Evolutionary conservation across 441 rosid species (phyloP).

Genomic region (Hura crepitans): DNA sequence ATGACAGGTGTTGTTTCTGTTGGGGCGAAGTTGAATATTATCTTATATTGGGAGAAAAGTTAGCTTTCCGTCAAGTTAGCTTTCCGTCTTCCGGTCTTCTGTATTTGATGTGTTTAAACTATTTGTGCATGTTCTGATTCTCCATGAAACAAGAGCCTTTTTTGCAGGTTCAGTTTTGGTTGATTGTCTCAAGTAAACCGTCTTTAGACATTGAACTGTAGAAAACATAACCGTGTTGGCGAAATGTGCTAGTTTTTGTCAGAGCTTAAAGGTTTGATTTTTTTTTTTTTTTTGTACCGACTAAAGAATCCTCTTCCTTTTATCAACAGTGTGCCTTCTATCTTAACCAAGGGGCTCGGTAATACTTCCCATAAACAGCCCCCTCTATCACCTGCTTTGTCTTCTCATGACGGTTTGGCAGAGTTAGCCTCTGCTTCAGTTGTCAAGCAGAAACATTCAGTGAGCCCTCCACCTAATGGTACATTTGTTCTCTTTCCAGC

Average conservation of each 20-base stretch:
- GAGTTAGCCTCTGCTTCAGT: constrained; percentile 21
- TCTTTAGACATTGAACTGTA: background rate
- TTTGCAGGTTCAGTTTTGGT: background rate
- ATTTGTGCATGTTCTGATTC: background rate
- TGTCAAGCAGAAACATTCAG: constrained; percentile 28
- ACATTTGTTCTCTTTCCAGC: constrained; percentile 1
- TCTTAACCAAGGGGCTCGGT: constrained; percentile 25
- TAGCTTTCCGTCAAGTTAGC: background rate
- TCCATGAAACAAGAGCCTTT: background rate
- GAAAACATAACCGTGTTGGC: background rate
- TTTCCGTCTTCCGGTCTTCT: too few relatives aligned
- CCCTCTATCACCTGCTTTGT: constrained; percentile 25
- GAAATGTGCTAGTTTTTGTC: background rate
- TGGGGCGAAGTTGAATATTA: background rate
- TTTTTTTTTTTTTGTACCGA: background rate
- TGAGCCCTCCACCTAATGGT: constrained; percentile 33
- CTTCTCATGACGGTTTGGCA: constrained; percentile 28
- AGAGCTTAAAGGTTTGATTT: background rate
- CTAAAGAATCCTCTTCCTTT: background rate
- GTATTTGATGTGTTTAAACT: too few relatives aligned
- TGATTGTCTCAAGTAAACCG: background rate
- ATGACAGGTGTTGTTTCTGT: constrained; percentile 23
- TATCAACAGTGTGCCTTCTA: constrained; percentile 26
- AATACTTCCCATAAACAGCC: constrained; percentile 25
- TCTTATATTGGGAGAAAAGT: background rate